A percentile compares a stretch with the other conserved stretches of the same genome.
Evolutionary conservation across 2,329 filamentous ascomycete species (phyloP).

Genomic region (Phialocephala sp.): DNA sequence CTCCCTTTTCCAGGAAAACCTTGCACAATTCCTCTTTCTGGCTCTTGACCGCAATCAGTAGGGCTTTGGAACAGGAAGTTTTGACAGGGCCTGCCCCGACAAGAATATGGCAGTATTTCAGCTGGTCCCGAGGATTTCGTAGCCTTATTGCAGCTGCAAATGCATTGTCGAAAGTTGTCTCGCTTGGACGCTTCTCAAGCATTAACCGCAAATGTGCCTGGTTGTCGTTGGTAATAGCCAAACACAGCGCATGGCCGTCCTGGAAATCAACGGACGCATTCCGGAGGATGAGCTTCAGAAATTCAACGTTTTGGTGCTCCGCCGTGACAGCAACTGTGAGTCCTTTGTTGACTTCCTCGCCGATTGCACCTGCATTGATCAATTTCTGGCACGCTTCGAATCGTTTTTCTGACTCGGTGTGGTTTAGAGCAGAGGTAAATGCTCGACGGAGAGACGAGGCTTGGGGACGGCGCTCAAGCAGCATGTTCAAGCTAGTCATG

Average conservation of each 20-base stretch:
- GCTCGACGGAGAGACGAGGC: constrained; percentile 23
- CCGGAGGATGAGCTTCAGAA: constrained; percentile 25
- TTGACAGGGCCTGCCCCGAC: constrained; percentile 20
- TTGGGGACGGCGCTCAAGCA: constrained; percentile 24
- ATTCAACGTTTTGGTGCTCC: constrained; percentile 26
- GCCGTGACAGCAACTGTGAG: constrained; percentile 23
- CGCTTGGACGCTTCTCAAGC: constrained; percentile 25
- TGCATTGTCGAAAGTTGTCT: constrained; percentile 23
- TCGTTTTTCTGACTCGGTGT: constrained; percentile 16
- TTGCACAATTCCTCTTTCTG: constrained; percentile 24
- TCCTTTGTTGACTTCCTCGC: constrained; percentile 29
- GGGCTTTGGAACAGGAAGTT: constrained; percentile 26
- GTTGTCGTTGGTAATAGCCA: constrained; percentile 23
- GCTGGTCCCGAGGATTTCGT: constrained; percentile 20
- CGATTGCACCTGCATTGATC: constrained; percentile 27
- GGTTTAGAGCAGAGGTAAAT: constrained; percentile 23
- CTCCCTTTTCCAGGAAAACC: constrained; percentile 25
- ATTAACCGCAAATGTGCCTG: constrained; percentile 24
- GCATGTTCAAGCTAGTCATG: constrained; percentile 20
- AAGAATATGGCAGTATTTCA: constrained; percentile 29
- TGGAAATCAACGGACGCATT: constrained; percentile 26
- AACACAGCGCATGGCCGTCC: constrained; percentile 27
- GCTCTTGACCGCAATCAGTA: constrained; percentile 22
- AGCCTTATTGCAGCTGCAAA: constrained; percentile 26
- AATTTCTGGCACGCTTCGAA: constrained; percentile 28